phyloP scores from a whole-genome alignment of 2,329 filamentous ascomycete species.

The Cladophialophora psammophila region DNA sequence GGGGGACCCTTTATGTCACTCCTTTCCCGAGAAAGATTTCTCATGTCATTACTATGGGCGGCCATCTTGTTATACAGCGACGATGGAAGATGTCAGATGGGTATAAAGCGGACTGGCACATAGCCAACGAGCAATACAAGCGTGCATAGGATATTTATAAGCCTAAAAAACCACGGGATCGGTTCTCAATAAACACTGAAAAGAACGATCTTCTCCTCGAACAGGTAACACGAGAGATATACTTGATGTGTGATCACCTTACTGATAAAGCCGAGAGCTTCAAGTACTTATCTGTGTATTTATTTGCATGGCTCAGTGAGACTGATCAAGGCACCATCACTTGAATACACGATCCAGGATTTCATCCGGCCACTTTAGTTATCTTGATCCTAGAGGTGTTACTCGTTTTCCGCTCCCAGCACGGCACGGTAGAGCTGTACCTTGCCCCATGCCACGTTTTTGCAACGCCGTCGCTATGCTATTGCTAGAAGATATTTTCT shows the following conservation, averaged over 20 bases:
- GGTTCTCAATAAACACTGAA: background rate
- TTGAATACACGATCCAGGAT: background rate
- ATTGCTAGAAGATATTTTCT: background rate
- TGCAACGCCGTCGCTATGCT: conserved; percentile 28
- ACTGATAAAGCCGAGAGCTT: background rate
- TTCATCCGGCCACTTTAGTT: background rate
- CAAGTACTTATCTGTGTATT: background rate
- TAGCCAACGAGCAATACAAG: background rate
- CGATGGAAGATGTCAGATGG: background rate
- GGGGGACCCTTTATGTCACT: background rate
- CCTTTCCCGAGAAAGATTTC: background rate
- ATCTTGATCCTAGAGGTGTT: background rate
- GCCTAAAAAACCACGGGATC: background rate
- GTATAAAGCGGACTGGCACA: background rate
- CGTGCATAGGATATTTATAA: background rate
- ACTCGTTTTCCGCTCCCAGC: background rate
- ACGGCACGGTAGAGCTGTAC: background rate
- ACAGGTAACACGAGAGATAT: background rate
- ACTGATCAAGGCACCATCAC: background rate
- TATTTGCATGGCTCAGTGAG: background rate
- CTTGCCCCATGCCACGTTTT: background rate
- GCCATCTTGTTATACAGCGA: conserved; percentile 1
- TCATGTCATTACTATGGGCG: conserved; percentile 5
- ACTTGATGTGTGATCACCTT: background rate
- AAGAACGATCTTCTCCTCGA: background rate